phyloP scores from a whole-genome alignment of 2,329 filamentous ascomycete genomes.

The Sporothrix globosa region DNA sequence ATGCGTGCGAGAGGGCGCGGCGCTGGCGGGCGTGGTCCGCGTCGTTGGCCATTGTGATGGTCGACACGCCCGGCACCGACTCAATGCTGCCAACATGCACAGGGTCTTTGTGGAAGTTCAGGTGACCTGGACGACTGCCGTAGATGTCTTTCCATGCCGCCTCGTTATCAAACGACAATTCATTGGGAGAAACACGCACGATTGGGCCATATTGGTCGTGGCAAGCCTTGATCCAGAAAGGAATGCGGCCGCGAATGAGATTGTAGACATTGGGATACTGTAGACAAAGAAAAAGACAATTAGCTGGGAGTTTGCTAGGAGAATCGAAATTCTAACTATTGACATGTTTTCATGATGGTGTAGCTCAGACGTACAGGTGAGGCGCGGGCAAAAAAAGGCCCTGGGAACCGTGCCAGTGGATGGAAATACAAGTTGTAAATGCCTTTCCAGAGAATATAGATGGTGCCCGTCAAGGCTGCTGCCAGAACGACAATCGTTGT shows the following conservation, averaged over 20 bases:
- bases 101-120: slow-evolving; percentile 22
- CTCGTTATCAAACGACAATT: slow-evolving; percentile 46
- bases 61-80: slow-evolving; percentile 8
- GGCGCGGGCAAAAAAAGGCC: slow-evolving; percentile 32
- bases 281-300: too few relatives aligned
- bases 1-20: slow-evolving; percentile 38
- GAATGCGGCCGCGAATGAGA: slow-evolving; percentile 28
- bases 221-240: slow-evolving; percentile 35
- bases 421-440: slow-evolving; percentile 37
- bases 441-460: slow-evolving; percentile 12
- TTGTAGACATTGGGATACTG: slow-evolving; percentile 30
- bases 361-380: background rate
- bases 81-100: slow-evolving; percentile 14
- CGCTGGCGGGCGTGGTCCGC: slow-evolving; percentile 37
- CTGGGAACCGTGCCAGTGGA: slow-evolving; percentile 33
- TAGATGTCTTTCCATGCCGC: slow-evolving; percentile 49
- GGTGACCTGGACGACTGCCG: slow-evolving; percentile 34
- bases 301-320: too few relatives aligned
- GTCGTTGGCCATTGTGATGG: slow-evolving; percentile 28
- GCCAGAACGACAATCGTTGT: slow-evolving; percentile 8
- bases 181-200: slow-evolving; percentile 47
- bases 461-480: background rate
- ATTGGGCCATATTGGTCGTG: slow-evolving; percentile 47
- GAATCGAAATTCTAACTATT: too few relatives aligned
- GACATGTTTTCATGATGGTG: background rate